Percentiles rank a stretch among this genome's conserved stretches.
phyloP scores from a whole-genome alignment of 176 grass and related monocot species.

The Oropetium thomaeum region DNA sequence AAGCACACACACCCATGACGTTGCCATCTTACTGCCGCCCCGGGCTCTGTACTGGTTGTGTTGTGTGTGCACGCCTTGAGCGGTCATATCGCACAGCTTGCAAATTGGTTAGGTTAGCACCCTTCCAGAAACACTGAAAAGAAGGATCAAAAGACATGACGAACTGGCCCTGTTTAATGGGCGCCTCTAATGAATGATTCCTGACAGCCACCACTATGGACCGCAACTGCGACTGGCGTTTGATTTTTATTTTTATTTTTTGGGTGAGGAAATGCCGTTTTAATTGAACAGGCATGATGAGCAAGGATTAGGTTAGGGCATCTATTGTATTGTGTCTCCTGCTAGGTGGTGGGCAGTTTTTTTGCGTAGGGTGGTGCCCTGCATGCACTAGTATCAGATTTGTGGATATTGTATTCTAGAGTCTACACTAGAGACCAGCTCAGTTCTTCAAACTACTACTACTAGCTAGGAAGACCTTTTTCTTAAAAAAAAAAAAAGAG shows the following conservation, averaged over 20 bases:
- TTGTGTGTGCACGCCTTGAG: constrained; percentile 20
- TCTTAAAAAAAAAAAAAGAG: too few relatives aligned
- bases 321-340: constrained; percentile 21
- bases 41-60: too few relatives aligned
- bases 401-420: constrained; percentile 25
- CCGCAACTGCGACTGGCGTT: constrained; percentile 16
- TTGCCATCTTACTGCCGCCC: constrained; percentile 15
- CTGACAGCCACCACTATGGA: constrained; percentile 35
- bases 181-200: constrained; percentile 44
- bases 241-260: too few relatives aligned
- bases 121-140: constrained; percentile 51
- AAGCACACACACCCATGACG: constrained; percentile 22
- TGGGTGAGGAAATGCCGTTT: too few relatives aligned
- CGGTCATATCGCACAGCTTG: constrained; percentile 32
- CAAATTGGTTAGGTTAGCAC: constrained; percentile 17
- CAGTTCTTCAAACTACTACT: constrained; percentile 15
- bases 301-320: not conserved
- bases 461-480: too few relatives aligned
- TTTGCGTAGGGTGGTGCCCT: not conserved
- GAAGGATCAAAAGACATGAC: constrained; percentile 42
- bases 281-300: constrained; percentile 16
- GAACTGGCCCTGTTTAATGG: constrained; percentile 31
- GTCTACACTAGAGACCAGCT: not conserved
- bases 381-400: not conserved
- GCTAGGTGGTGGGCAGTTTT: not conserved